A percentile compares a stretch with the other conserved stretches of the same genome.
phyloP scores from a whole-genome alignment of 306 rosid genomes.

The Trifolium repens region DNA sequence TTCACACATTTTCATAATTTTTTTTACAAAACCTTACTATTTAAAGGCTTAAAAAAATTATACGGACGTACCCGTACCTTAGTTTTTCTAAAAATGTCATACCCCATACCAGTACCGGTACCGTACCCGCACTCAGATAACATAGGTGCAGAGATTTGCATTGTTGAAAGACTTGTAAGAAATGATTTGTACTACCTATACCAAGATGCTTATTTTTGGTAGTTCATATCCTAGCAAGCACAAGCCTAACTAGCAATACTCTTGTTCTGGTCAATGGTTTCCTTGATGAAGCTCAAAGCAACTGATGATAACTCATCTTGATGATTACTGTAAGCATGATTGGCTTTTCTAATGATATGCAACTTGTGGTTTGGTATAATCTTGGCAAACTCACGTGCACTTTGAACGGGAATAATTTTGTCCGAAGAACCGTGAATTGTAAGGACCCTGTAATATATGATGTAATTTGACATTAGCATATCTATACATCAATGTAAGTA shows the following conservation, averaged over 20 bases:
- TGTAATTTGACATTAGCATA: slow-evolving; percentile 36
- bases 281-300: slow-evolving; percentile 51
- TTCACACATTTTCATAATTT: too few relatives aligned
- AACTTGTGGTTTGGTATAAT: slow-evolving; percentile 73
- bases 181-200: too few relatives aligned
- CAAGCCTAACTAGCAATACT: slow-evolving; percentile 43
- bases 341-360: slow-evolving; percentile 61
- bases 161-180: too few relatives aligned
- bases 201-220: too few relatives aligned
- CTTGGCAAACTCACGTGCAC: slow-evolving; percentile 65
- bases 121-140: too few relatives aligned
- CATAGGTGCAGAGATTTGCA: too few relatives aligned
- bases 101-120: too few relatives aligned
- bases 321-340: slow-evolving; percentile 56
- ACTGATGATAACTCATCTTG: slow-evolving; percentile 30
- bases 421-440: slow-evolving; percentile 77
- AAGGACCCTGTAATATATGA: slow-evolving; percentile 55
- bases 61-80: too few relatives aligned
- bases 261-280: slow-evolving; percentile 48
- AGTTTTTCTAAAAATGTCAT: too few relatives aligned
- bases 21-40: too few relatives aligned
- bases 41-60: too few relatives aligned
- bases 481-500: neutral
- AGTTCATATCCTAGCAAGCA: slow-evolving; percentile 20
- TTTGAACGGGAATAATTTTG: slow-evolving; percentile 51